Conservation (phyloP, 2,329 filamentous ascomycete genomes). For the Mycosphaerella arachidis region DNA sequence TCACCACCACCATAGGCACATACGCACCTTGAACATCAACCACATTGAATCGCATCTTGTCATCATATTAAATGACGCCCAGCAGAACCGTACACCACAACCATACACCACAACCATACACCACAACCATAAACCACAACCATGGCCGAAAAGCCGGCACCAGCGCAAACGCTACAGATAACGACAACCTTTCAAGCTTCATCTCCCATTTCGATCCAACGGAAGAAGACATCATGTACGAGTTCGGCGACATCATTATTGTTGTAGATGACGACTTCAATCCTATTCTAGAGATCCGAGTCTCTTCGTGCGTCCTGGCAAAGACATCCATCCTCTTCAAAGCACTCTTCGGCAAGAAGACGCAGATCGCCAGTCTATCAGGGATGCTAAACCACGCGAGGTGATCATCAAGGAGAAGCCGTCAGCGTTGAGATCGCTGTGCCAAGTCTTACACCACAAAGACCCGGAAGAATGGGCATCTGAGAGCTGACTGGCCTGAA, state of each 20-base stretch:
- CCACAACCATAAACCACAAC: too few relatives aligned
- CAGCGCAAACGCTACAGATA: background rate
- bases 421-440: conserved; percentile 3
- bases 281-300: conserved; percentile 11
- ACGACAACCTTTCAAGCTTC: background rate
- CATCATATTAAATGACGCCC: too few relatives aligned
- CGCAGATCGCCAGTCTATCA: conserved; percentile 8
- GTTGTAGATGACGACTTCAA: conserved; percentile 14
- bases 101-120: too few relatives aligned
- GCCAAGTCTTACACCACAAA: conserved; percentile 11
- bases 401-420: conserved; percentile 12
- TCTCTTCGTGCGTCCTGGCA: conserved; percentile 18
- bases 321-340: conserved; percentile 14
- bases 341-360: conserved; percentile 16
- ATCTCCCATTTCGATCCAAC: conserved; percentile 10
- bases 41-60: too few relatives aligned
- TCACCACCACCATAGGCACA: too few relatives aligned
- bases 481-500: too few relatives aligned
- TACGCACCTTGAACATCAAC: too few relatives aligned
- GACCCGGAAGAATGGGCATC: too few relatives aligned
- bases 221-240: conserved; percentile 9
- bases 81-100: too few relatives aligned
- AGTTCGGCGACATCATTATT: conserved; percentile 19
- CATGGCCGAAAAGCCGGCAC: background rate
- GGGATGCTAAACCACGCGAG: conserved; percentile 2